Percentiles rank a stretch among this genome's conserved stretches.
phyloP scores from a whole-genome alignment of 768 basidiomycete genomes.

The Phylloporus scabripes region DNA sequence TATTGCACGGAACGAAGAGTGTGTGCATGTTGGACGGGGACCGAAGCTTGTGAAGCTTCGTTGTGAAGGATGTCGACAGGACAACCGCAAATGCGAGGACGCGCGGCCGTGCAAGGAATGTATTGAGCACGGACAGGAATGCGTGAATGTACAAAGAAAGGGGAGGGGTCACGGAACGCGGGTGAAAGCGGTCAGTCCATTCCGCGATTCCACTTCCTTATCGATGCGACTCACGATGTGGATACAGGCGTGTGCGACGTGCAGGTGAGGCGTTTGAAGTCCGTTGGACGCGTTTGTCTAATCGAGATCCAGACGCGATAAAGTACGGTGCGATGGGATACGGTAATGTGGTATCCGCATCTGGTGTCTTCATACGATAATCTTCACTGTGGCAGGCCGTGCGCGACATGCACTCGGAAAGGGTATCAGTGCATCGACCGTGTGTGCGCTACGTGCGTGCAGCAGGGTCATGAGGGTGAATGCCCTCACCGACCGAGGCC shows the following conservation, averaged over 20 bases:
- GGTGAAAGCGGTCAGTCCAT: conserved; percentile 50
- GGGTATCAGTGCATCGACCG: conserved; percentile 49
- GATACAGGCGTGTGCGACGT: conserved; percentile 51
- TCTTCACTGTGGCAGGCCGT: conserved; percentile 37
- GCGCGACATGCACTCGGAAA: conserved; percentile 45
- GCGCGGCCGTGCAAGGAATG: conserved; percentile 52
- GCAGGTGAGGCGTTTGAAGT: conserved; percentile 40
- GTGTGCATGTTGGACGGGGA: conserved; percentile 50
- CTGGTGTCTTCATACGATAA: conserved; percentile 3
- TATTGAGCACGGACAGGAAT: conserved; percentile 41
- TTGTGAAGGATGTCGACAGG: conserved; percentile 52
- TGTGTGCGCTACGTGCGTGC: conserved; percentile 40
- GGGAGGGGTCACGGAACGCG: conserved; percentile 54
- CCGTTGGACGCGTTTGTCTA: conserved; percentile 8
- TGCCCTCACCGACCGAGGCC: conserved; percentile 37
- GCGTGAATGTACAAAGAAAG: conserved; percentile 46
- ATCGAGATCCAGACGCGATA: conserved; percentile 45
- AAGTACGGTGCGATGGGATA: conserved; percentile 55
- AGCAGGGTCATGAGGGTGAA: conserved; percentile 41
- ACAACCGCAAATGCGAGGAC: conserved; percentile 57
- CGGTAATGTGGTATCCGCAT: conserved; percentile 34
- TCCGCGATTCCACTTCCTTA: conserved; percentile 1
- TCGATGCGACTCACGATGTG: conserved; percentile 8
- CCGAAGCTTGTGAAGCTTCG: conserved; percentile 56
- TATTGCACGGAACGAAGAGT: conserved; percentile 47